These are phyloP conservation scores for Dujonia santamariae DNA, from an alignment of 1,139 yeast species.

Conservation along the genomic window DNA sequence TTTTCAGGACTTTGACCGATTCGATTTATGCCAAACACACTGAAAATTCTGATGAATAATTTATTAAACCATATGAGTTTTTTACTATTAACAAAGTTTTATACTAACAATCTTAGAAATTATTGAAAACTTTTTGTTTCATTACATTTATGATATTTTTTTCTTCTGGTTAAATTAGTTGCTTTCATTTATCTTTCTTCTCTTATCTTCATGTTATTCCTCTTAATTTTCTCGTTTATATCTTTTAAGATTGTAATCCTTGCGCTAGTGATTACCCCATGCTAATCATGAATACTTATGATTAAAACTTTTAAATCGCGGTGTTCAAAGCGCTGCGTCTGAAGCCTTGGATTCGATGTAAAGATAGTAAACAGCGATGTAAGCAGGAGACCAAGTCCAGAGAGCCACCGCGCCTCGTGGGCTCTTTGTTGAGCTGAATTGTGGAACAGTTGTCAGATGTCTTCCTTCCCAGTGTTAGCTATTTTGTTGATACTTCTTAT, in stretches of 20 bases:
- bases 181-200: neutral
- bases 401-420: no score
- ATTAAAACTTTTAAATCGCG: slow-evolving; percentile 39
- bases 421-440: no score
- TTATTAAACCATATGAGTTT: neutral
- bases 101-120: neutral
- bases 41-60: slow-evolving; percentile 46
- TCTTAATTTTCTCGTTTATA: neutral
- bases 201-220: neutral
- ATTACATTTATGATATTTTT: neutral
- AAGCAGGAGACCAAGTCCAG: no score
- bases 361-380: no score
- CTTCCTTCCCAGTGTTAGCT: no score
- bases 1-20: slow-evolving; percentile 57
- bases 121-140: neutral
- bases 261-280: slow-evolving; percentile 49
- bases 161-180: neutral
- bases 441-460: no score
- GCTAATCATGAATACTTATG: slow-evolving; percentile 50
- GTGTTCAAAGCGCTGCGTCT: slow-evolving; percentile 19
- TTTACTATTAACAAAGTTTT: neutral
- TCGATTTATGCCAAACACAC: slow-evolving; percentile 53
- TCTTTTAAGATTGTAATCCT: no score
- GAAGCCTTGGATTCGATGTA: slow-evolving; percentile 21
- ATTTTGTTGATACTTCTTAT: no score